Conservation (phyloP, 768 basidiomycete species). For the Mycena olivaceomarginata region DNA sequence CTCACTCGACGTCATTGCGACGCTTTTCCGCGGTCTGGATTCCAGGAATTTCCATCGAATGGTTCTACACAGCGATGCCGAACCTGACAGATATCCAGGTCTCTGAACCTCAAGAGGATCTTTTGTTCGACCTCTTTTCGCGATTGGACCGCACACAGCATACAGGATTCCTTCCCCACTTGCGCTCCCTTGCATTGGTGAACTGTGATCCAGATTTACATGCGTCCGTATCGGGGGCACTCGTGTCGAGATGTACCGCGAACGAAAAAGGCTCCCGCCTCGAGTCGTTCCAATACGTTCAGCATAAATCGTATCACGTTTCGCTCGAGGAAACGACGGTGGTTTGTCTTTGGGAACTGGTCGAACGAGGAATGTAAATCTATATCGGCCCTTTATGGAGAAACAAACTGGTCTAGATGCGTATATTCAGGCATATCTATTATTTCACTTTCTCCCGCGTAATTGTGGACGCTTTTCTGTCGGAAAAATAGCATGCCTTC, state of each 20-base stretch:
- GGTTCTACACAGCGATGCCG: slow-evolving; percentile 10
- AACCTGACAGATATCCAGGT: slow-evolving; percentile 5
- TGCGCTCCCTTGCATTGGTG: background rate
- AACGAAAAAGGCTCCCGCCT: background rate
- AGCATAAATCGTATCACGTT: too few relatives aligned
- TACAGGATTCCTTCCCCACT: slow-evolving; percentile 1
- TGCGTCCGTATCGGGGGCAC: background rate
- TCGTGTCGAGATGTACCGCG: background rate
- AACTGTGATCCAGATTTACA: background rate
- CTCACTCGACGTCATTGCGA: slow-evolving; percentile 6
- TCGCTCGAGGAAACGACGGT: background rate
- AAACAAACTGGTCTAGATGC: background rate
- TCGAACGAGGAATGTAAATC: background rate
- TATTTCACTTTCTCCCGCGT: background rate
- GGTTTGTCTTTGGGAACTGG: background rate
- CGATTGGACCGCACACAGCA: background rate
- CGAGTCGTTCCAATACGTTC: background rate
- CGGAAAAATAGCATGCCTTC: background rate
- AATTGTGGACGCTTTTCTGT: background rate
- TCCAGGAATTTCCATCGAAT: background rate
- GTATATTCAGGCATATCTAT: too few relatives aligned
- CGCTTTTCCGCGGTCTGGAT: background rate
- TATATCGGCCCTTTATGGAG: background rate
- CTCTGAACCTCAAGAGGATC: background rate
- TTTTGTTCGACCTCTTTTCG: background rate